These are phyloP conservation scores for Trypanosoma congolense DNA, from an alignment of 208 protist genomes.

Conservation along the genomic window DNA sequence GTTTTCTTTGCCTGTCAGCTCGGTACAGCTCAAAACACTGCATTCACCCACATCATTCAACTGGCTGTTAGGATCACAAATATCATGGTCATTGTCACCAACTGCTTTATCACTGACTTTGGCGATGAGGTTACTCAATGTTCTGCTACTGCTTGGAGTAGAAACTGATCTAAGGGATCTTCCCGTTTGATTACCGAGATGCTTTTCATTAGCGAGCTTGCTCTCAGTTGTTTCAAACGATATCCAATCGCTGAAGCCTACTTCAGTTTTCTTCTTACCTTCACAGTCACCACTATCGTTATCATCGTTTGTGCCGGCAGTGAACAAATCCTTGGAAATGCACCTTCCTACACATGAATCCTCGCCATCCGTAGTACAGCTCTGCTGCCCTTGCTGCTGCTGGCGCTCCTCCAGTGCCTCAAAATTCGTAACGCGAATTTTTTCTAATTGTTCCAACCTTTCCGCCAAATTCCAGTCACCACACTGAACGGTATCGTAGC, in stretches of 20 bases:
- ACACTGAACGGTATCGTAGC: not conserved
- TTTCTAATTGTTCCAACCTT: constrained; percentile 18
- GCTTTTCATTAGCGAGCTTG: not conserved
- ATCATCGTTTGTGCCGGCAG: not conserved
- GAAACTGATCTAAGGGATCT: not conserved
- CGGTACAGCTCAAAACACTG: not conserved
- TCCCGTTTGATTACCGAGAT: not conserved
- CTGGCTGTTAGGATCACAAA: not conserved
- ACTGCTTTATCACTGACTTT: not conserved
- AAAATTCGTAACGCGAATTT: constrained; percentile 21
- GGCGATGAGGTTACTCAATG: not conserved
- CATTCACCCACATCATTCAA: not conserved
- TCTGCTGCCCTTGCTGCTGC: not conserved
- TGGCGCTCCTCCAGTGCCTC: constrained; percentile 23
- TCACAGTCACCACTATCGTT: not conserved
- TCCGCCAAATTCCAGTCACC: constrained; percentile 8
- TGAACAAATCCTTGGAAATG: not conserved
- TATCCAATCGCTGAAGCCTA: not conserved
- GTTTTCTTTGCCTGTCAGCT: not conserved
- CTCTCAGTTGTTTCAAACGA: not conserved
- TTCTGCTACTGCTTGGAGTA: not conserved
- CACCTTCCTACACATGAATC: not conserved
- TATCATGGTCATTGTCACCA: not conserved
- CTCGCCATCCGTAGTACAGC: not conserved
- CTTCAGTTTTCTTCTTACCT: not conserved